A percentile compares a stretch with the other conserved stretches of the same genome.
These are phyloP conservation scores for Millerozyma acaciae DNA, from an alignment of 805 yeast genomes.

Conservation along the genomic window DNA sequence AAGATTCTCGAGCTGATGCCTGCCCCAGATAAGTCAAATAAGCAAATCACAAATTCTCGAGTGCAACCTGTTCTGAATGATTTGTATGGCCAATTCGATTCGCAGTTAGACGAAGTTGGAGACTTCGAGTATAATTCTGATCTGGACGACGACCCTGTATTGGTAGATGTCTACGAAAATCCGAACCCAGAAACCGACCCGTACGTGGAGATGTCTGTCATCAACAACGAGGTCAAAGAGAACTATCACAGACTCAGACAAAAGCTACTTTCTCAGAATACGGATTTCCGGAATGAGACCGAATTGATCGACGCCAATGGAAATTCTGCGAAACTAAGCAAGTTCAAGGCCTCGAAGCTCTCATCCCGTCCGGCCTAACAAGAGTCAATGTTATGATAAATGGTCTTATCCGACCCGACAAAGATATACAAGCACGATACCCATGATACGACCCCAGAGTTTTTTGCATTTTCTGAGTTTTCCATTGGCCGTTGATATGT, in stretches of 20 bases:
- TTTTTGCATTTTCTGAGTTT: too few species aligned
- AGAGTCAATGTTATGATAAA: too few species aligned
- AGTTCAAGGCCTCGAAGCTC: conserved; percentile 58
- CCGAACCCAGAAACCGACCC: conserved; percentile 18
- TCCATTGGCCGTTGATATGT: too few species aligned
- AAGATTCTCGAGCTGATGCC: conserved; percentile 39
- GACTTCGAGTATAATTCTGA: conserved; percentile 28
- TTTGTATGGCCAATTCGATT: conserved; percentile 4
- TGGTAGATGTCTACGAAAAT: conserved; percentile 45
- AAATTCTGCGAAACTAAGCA: conserved; percentile 54
- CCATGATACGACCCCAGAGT: too few species aligned
- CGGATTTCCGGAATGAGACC: conserved; percentile 22
- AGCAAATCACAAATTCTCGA: too few species aligned
- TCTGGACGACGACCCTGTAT: conserved; percentile 35
- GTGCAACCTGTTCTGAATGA: too few species aligned
- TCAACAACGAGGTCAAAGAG: conserved; percentile 46
- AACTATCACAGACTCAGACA: conserved; percentile 58
- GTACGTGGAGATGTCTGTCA: conserved; percentile 20
- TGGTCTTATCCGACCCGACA: too few species aligned
- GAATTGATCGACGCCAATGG: conserved; percentile 71
- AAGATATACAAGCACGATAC: too few species aligned
- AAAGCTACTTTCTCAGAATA: conserved; percentile 36
- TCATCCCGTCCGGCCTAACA: too few species aligned
- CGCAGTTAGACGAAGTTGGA: conserved; percentile 15
- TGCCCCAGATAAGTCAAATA: too few species aligned